phyloP scores from a whole-genome alignment of 352 stramenopile genomes.

The Phytophthora citricola region DNA sequence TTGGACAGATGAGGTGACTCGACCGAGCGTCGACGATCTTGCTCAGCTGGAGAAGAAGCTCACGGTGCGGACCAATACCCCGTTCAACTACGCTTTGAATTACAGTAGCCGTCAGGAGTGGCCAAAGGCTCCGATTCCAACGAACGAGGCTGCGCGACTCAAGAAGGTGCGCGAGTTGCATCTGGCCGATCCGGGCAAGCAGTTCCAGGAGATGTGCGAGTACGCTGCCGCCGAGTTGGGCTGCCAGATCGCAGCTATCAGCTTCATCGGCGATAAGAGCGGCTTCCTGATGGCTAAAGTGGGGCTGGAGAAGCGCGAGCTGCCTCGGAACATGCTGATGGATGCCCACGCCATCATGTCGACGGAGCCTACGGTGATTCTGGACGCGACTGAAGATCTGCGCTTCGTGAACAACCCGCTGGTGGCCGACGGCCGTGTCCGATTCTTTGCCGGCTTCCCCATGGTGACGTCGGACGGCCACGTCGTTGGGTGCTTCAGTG shows the following conservation, averaged over 20 bases:
- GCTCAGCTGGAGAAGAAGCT: conserved; percentile 64
- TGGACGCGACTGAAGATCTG: conserved; percentile 82
- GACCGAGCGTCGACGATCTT: conserved; percentile 61
- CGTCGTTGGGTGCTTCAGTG: conserved; percentile 76
- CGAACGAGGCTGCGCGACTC: conserved; percentile 68
- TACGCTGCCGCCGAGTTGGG: conserved; percentile 82
- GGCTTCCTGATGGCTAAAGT: conserved; percentile 86
- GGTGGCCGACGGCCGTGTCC: conserved; percentile 74
- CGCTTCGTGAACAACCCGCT: conserved; percentile 85
- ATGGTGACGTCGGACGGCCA: conserved; percentile 73
- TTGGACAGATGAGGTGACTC: conserved; percentile 38
- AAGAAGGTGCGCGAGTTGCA: conserved; percentile 80
- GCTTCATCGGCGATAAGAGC: conserved; percentile 88
- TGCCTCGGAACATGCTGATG: conserved; percentile 81
- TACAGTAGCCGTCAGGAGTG: conserved; percentile 85
- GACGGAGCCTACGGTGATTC: conserved; percentile 72
- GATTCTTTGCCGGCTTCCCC: conserved; percentile 86
- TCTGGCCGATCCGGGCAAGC: conserved; percentile 73
- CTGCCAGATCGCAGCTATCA: conserved; percentile 84
- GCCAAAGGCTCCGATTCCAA: conserved; percentile 78
- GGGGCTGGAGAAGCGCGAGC: conserved; percentile 76
- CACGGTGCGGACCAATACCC: conserved; percentile 75
- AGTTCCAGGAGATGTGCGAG: conserved; percentile 91
- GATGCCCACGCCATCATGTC: conserved; percentile 87
- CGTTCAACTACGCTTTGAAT: conserved; percentile 82